Base-by-base conservation (phyloP, 768 basidiomycete genomes). In the Amanita jacksonii region DNA sequence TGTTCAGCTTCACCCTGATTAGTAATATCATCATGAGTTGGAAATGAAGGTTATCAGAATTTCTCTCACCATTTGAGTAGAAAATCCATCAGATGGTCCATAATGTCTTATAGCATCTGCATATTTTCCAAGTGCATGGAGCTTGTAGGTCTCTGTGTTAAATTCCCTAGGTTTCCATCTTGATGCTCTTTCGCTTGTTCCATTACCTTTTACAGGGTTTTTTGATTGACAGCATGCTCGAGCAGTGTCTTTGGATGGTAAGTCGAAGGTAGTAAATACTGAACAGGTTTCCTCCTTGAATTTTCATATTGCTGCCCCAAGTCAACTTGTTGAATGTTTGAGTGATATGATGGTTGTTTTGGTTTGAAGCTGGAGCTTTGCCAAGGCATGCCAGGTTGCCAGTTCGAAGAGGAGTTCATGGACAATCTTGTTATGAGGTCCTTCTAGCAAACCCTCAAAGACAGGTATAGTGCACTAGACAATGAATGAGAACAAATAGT, bases 61-160 rank as follows among this genome's bases (percentile, higher is more conserved):
- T 27, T 4, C 16, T 46, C 53, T 41, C 39, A 71, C 68, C 6
- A 55, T 34, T 19, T 66, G 60, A 1, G 64, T 69, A 0, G 62
- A 61, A 43, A 63, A 69, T 1, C 52, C 55, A 35, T 72, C 65
- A 2, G 61, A 61, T 1, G 63, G 63, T 0, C 70, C 64, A 31
- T 53, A 59, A 0, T 2, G 0, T 0, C 20, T 15, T 7, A 70
- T 66, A 0, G 41, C 34, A 0, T 33, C 16, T 0, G 54, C 44
- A 33, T 66, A 64, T 39, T 70, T 58, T 0, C 60, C 62, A 0
- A 71, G n/a, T 6, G 52, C 51, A 22, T 55, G 53, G 12, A 25
- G 38, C 28, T 52, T 54, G 1, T 57, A 45, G 1, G 40, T 45
- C 5, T 25, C 51, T 1, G 55, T 13, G 30, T 52, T n/a, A n/a